A percentile compares a stretch with the other conserved stretches of the same genome.
Conservation (phyloP, 768 basidiomycete genomes). For the Coprinopsis marcescibilis region DNA sequence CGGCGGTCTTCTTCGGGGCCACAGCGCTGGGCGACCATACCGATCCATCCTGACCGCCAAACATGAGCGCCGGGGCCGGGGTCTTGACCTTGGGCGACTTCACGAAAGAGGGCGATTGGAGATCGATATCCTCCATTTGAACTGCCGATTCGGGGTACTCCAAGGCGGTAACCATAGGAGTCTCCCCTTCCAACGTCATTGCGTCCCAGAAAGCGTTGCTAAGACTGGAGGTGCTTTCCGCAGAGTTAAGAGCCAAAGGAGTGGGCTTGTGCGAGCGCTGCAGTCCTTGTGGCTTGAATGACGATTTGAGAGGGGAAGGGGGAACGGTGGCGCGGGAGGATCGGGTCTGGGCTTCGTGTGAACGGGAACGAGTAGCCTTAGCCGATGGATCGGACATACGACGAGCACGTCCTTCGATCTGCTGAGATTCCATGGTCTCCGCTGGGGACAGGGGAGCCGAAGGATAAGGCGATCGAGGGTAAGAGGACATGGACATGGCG, state of each 20-base stretch:
- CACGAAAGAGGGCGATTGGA: slow-evolving; percentile 3
- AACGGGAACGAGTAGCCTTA: not conserved
- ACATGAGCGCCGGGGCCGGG: slow-evolving; percentile 28
- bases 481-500: slow-evolving; percentile 24
- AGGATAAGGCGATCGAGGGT: slow-evolving; percentile 40
- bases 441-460: slow-evolving; percentile 26
- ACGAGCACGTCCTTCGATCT: not conserved
- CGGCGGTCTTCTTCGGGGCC: slow-evolving; percentile 11
- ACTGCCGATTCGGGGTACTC: slow-evolving; percentile 27
- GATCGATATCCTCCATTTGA: slow-evolving; percentile 22
- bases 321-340: slow-evolving; percentile 11
- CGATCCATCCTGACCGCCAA: slow-evolving; percentile 34
- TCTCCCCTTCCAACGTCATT: slow-evolving; percentile 26
- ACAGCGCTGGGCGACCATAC: slow-evolving; percentile 32
- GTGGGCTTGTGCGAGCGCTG: slow-evolving; percentile 27
- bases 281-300: slow-evolving; percentile 25
- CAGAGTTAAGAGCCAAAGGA: slow-evolving; percentile 25
- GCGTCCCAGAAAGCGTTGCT: slow-evolving; percentile 43
- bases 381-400: slow-evolving; percentile 3
- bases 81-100: slow-evolving; percentile 2
- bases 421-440: slow-evolving; percentile 4
- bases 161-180: slow-evolving; percentile 28
- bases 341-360: too few species aligned
- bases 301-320: slow-evolving; percentile 25
- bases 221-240: slow-evolving; percentile 16